These are phyloP conservation scores for Verticillium klebahnii DNA, from an alignment of 2,329 filamentous ascomycete species.

Conservation along the genomic window DNA sequence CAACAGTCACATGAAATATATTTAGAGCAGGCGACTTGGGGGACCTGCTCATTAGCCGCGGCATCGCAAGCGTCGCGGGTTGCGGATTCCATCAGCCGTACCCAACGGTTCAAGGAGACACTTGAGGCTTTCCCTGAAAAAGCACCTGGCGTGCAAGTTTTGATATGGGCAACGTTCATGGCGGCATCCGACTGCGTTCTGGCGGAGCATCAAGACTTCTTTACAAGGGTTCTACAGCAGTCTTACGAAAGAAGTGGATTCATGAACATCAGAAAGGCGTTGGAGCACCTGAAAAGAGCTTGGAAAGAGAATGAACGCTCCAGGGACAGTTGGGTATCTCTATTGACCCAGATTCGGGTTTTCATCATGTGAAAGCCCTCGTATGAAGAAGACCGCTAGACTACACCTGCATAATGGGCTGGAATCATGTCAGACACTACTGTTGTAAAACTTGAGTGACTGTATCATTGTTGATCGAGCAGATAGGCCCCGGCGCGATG, in stretches of 20 bases:
- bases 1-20: constrained; percentile 9
- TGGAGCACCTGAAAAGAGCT: constrained; percentile 16
- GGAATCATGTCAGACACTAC: no score
- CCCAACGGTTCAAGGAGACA: constrained; percentile 19
- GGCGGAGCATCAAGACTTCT: constrained; percentile 19
- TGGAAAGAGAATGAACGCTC: constrained; percentile 13
- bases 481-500: no score
- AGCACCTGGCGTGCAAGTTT: constrained; percentile 17
- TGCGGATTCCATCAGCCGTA: constrained; percentile 11
- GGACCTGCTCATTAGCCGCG: no score
- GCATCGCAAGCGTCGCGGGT: neutral
- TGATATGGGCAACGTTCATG: constrained; percentile 22
- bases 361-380: constrained; percentile 20
- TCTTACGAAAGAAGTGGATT: constrained; percentile 19
- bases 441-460: no score
- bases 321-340: constrained; percentile 18
- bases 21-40: neutral
- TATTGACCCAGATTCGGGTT: constrained; percentile 17
- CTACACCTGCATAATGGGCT: no score
- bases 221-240: constrained; percentile 10
- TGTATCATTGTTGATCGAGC: no score
- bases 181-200: constrained; percentile 18
- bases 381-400: no score
- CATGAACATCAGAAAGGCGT: constrained; percentile 16
- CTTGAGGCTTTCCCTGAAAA: constrained; percentile 14